Base-by-base conservation (phyloP, 371 early-diverging fungal genomes). In the Entomophthora muscae region DNA sequence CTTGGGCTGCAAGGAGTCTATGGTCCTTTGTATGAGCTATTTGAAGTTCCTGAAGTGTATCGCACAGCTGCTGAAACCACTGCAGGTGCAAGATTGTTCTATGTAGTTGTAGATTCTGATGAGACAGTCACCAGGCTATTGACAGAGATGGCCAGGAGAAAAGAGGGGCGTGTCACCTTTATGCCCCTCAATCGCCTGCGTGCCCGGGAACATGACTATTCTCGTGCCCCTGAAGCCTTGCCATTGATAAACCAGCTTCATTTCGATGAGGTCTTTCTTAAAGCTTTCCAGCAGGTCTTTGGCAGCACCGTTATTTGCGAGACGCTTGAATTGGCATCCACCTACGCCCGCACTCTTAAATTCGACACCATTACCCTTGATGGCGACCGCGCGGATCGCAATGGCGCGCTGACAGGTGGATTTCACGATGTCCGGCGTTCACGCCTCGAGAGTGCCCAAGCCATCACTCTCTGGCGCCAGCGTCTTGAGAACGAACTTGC, bases 71-170 rank as follows among this genome's bases (percentile, higher is more conserved):
- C 92, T n/a, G 97, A 96, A 70, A 84, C 88, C 0, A 81, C 92
- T 58, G 93, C 92, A 5, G 93, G 95, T 21, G 73, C 75, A 68
- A 86, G 74, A 86, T 86, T 99, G 51, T 98, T 95, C 76, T 93
- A 96, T 70, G 83, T 99, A 17, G 98, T 99, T 13, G 98, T 99
- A 0, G 94, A 98, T 68, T 88, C 83, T 2, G 97, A 97, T 65
- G 82, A 80, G 2, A 92, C 94, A 1, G 98, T 98, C 0, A 77
- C 89, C 0, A 68, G 67, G 13, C 67, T 98, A 3, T 68, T 98
- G 42, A 82, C 86, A 31, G 79, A 76, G 29, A 74, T 98, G 75
- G 83, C 80, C 65, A 72, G 75, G 29, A 84, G 84, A 64, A 80
- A 84, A 65, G 70, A 78, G 7, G 96, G 96, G 3, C 83, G 98